Evolutionary conservation across 352 stramenopile species (phyloP), one percentile per base, ranked within the genome.

Genomic region (Phytophthora capsici): DNA sequence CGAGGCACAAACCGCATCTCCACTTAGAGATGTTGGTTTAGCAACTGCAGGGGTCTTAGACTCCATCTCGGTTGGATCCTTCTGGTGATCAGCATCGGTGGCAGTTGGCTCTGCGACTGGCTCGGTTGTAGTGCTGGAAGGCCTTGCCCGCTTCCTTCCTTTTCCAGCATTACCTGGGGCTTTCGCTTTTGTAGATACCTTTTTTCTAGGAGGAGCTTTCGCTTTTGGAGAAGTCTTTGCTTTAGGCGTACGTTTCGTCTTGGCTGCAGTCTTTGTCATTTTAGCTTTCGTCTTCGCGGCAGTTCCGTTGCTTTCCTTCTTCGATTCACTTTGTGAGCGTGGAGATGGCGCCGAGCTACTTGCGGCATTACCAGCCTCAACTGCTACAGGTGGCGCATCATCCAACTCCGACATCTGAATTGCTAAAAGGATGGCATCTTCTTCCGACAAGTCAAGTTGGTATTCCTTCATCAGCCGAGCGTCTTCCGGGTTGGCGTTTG

Each of bases 361-460:
- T 34, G 20, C 19, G 48, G 53, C 32, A 14, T 23, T 23, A n/a
- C 13, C 49, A n/a, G 19, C 37, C 26, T 50, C 26, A 19, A 34
- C 4, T 36, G 60, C 12, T 40, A 23, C 25, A 59, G 55, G 17
- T 26, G 64, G 17, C 25, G 17, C 20, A 40, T 57, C 45, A 6
- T 80, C 67, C 6, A 58, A 49, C 47, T 78, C 56, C 0, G 83
- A 93, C 66, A 90, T 84, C 30, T 84, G 77, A 43, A 93, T 77
- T 6, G 81, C 85, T 69, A 91, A 54, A 16, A 83, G 51, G 16
- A 88, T 60, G 4, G 85, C 85, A 37, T 93, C 85, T 62, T 91
- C 85, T 41, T 93, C 85, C 2, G 81, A 84, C 65, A 93, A 74
- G 23, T 86, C 83, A 49, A 88, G 55, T 55, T 93, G 85, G 40